Percentiles rank a stretch among this genome's conserved stretches.
phyloP scores from a whole-genome alignment of 1,284 basidiomycete genomes.

The Sphagnurus paluster region DNA sequence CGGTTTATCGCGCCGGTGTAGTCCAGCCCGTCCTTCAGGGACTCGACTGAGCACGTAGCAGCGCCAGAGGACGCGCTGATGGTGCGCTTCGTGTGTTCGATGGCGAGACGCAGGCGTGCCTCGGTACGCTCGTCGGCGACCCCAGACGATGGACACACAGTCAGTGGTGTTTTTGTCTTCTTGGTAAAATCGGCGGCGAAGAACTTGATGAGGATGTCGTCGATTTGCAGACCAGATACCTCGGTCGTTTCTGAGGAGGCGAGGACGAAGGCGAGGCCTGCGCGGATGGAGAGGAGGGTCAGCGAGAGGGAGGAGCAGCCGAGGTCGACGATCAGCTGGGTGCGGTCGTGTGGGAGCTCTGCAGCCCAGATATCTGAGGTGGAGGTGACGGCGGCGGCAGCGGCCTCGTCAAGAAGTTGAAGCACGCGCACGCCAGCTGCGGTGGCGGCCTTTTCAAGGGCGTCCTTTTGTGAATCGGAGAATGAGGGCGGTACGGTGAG shows the following conservation, averaged over 20 bases:
- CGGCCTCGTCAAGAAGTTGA: slow-evolving; percentile 84
- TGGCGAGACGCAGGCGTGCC: slow-evolving; percentile 89
- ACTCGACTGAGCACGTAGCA: slow-evolving; percentile 91
- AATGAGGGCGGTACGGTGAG: slow-evolving; percentile 84
- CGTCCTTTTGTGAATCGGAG: slow-evolving; percentile 66
- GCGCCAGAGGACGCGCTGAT: slow-evolving; percentile 86
- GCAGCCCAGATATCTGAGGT: slow-evolving; percentile 42
- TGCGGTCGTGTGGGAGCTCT: slow-evolving; percentile 54
- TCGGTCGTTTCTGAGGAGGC: slow-evolving; percentile 48
- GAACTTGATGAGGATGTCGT: slow-evolving; percentile 84
- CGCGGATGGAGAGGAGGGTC: slow-evolving; percentile 63
- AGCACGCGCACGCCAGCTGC: slow-evolving; percentile 84
- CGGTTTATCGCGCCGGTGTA: slow-evolving; percentile 93
- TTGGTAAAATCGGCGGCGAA: slow-evolving; percentile 98
- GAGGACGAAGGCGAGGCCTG: slow-evolving; percentile 64
- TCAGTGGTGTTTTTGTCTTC: slow-evolving; percentile 85
- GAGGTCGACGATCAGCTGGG: slow-evolving; percentile 72
- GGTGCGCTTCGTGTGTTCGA: slow-evolving; percentile 95
- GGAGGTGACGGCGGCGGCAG: slow-evolving; percentile 68
- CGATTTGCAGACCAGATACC: slow-evolving; percentile 67
- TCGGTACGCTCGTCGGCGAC: slow-evolving; percentile 82
- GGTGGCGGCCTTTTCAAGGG: slow-evolving; percentile 74
- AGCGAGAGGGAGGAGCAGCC: slow-evolving; percentile 66
- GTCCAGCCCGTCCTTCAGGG: slow-evolving; percentile 92
- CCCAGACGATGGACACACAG: slow-evolving; percentile 59